Percentiles rank a stretch among this genome's conserved stretches.
phyloP scores from a whole-genome alignment of 2,329 filamentous ascomycete genomes.

The Penicillium freii region DNA sequence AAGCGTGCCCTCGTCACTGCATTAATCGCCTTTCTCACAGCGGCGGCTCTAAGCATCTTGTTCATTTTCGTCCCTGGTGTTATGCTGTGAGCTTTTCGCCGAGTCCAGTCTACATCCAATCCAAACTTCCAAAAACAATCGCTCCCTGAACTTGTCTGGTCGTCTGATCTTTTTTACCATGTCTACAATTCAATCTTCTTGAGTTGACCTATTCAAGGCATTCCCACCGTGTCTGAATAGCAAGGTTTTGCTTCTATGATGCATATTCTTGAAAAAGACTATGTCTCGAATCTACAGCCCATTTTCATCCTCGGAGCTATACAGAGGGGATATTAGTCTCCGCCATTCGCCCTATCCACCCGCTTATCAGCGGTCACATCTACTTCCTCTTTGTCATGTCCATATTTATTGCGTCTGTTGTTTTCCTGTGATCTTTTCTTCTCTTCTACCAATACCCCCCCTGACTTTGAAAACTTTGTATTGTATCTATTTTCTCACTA shows the following conservation, averaged over 20 bases:
- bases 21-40: constrained; percentile 69
- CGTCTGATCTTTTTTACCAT: neutral
- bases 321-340: neutral
- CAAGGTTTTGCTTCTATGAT: constrained; percentile 21
- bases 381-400: constrained; percentile 22
- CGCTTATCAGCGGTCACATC: constrained; percentile 8
- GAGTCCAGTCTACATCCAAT: neutral
- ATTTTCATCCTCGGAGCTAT: neutral
- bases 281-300: neutral
- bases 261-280: constrained; percentile 11
- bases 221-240: constrained; percentile 12
- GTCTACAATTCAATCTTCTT: neutral
- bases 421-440: constrained; percentile 11
- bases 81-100: constrained; percentile 33
- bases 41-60: constrained; percentile 77
- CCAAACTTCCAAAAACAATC: neutral
- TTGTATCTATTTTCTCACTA: constrained; percentile 30
- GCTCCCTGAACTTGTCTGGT: neutral
- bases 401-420: constrained; percentile 23
- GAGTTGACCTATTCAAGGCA: constrained; percentile 3
- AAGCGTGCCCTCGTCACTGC: constrained; percentile 82
- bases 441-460: constrained; percentile 37
- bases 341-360: constrained; percentile 6
- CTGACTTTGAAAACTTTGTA: constrained; percentile 23
- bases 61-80: constrained; percentile 94